Evolutionary conservation across 1,139 yeast species (phyloP).

Genomic region (Kodamaea plutei): DNA sequence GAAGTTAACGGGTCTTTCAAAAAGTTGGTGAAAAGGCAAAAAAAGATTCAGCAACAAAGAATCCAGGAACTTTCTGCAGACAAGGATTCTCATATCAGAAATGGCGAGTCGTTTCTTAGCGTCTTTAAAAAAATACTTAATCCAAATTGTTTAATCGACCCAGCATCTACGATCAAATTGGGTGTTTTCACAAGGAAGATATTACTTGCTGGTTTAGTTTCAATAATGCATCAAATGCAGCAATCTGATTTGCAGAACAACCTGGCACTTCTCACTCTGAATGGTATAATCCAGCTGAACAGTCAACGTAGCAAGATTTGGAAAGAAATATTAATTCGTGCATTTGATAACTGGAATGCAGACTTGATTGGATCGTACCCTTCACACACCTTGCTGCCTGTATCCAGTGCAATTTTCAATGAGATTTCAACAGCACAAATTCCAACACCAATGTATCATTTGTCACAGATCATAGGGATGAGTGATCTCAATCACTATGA

Average conservation of each 20-base stretch:
- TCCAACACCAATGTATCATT: constrained; percentile 48
- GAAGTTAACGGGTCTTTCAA: constrained; percentile 40
- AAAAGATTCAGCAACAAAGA: constrained; percentile 22
- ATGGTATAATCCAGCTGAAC: constrained; percentile 14
- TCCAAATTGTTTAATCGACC: constrained; percentile 16
- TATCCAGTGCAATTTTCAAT: constrained; percentile 12
- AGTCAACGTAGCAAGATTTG: constrained; percentile 16
- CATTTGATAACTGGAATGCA: constrained; percentile 20
- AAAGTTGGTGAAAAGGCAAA: constrained; percentile 37
- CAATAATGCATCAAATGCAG: constrained; percentile 71
- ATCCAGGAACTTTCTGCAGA: constrained; percentile 2
- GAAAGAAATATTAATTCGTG: constrained; percentile 19
- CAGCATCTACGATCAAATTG: constrained; percentile 12
- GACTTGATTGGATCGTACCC: constrained; percentile 13
- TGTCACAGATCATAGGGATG: constrained; percentile 67
- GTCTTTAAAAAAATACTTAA: constrained; percentile 33
- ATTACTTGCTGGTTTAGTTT: constrained; percentile 64
- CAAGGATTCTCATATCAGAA: constrained; percentile 13
- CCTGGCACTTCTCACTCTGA: constrained; percentile 37
- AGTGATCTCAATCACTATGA: constrained; percentile 69
- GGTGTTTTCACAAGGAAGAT: constrained; percentile 59
- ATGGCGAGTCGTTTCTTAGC: constrained; percentile 32
- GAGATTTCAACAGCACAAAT: constrained; percentile 15
- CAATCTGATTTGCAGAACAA: constrained; percentile 61
- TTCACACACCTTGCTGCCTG: constrained; percentile 7